phyloP scores from a whole-genome alignment of 2,329 filamentous ascomycete genomes.

The Emydomyces testavorans region DNA sequence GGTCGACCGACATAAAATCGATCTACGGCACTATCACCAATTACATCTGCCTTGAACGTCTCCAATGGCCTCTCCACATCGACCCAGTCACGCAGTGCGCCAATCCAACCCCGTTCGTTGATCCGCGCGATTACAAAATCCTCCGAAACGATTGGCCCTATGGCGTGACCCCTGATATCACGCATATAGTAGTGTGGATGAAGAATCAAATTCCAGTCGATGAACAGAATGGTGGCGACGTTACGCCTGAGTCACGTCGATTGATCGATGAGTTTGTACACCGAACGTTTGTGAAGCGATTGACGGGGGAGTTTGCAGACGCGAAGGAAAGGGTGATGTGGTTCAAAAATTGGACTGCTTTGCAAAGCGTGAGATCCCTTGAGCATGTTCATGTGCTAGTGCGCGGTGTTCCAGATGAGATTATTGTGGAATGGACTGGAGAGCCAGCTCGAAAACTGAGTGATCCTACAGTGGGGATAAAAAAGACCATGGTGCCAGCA shows the following conservation, averaged over 20 bases:
- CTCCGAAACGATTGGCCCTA: constrained; percentile 55
- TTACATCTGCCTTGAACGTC: constrained; percentile 45
- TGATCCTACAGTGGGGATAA: constrained; percentile 8
- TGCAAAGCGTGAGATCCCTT: constrained; percentile 50
- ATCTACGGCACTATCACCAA: constrained; percentile 46
- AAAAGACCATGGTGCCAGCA: background rate
- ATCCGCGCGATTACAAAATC: constrained; percentile 45
- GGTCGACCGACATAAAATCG: constrained; percentile 45
- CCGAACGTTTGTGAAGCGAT: constrained; percentile 38
- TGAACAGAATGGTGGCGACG: constrained; percentile 34
- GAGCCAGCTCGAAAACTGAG: constrained; percentile 19
- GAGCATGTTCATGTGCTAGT: constrained; percentile 49
- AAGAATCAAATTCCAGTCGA: constrained; percentile 41
- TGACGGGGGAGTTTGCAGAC: constrained; percentile 28
- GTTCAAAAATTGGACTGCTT: constrained; percentile 53
- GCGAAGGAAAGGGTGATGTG: constrained; percentile 43
- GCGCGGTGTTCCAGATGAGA: constrained; percentile 36
- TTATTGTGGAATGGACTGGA: constrained; percentile 37
- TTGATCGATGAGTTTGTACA: constrained; percentile 42
- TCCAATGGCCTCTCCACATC: constrained; percentile 39
- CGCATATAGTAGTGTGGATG: constrained; percentile 48
- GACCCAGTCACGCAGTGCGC: constrained; percentile 20
- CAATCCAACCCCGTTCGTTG: constrained; percentile 43
- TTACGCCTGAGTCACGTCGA: constrained; percentile 40
- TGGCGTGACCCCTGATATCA: constrained; percentile 43